Evolutionary conservation across 345 rosid species (phyloP), one percentile per base, ranked within the genome.

Genomic region (Euphorbia pulcherrima): DNA sequence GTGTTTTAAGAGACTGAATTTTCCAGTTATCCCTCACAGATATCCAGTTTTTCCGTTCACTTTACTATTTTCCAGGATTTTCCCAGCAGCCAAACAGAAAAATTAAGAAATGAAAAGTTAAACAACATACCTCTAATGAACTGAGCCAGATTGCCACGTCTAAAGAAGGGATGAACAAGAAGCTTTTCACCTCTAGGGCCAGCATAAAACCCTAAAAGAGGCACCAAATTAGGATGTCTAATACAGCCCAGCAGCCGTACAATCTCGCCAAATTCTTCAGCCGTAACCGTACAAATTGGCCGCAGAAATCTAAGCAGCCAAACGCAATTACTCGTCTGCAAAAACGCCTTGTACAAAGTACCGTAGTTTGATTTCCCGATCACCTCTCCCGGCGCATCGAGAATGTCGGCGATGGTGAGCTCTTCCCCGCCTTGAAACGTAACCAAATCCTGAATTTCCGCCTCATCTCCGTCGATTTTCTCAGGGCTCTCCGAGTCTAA

Each of bases 331-430:
- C 86, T 82, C 65, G 82, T 71, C 74, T 83, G 90, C 74, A 90
- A 47, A 48, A 81, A 82, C 2, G 97, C 98, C 76, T 84, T 89
- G 83, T 93, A 90, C 63, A 90, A 73, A 30, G 98, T 93, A 0
- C 97, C 97, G 72, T 84, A 85, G 81, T 79, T 85, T 62, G 98
- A 88, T 65, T 93, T 93, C 23, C 97, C 96, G 13, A 93, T 87
- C 37, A 93, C 98, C 72, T 93, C 98, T 5, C 98, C 98, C 0
- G 98, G 97, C 61, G 98, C 96, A 33, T 93, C 97, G 68, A 93
- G 88, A 60, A 93, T 85, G 79, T 93, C 97, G 60, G 73, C 70
- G 41, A 85, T 86, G 27, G 92, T 87, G 0, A 93, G 86, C 79
- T 81, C 92, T 61, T 84, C 81, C 0, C 94, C 97, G 13, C 92